Evolutionary conservation across 768 basidiomycete genomes (phyloP).

Genomic region (Xerocomellus amylosporus): DNA sequence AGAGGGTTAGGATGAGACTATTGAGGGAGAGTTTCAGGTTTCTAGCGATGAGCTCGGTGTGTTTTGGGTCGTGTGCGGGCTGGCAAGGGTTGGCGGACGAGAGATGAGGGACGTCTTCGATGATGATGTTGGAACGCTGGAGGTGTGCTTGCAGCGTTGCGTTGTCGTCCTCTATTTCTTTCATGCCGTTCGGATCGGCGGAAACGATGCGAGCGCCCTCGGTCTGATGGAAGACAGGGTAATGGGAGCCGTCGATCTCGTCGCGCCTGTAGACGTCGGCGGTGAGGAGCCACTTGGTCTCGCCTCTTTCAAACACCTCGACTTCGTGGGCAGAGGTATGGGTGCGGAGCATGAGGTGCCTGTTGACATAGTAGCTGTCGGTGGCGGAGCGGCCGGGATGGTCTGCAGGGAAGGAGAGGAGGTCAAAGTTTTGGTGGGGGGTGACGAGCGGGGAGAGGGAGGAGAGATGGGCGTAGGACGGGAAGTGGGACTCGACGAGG

Average conservation of each 20-base stretch:
- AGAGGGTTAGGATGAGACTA: conserved; percentile 76
- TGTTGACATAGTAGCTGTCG: conserved; percentile 96
- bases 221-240: conserved; percentile 98
- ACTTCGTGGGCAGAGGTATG: conserved; percentile 99
- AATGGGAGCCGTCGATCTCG: conserved; percentile 96
- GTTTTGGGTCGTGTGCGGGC: conserved; percentile 65
- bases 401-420: conserved; percentile 88
- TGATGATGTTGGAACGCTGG: conserved; percentile 70
- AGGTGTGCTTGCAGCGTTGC: conserved; percentile 56
- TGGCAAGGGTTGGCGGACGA: conserved; percentile 80
- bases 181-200: conserved; percentile 53
- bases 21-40: conserved; percentile 92
- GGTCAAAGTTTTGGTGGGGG: conserved; percentile 92
- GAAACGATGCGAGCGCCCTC: conserved; percentile 88
- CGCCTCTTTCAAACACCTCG: conserved; percentile 75
- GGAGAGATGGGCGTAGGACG: conserved; percentile 66
- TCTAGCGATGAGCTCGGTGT: conserved; percentile 70
- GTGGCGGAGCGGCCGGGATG: conserved; percentile 89
- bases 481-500: conserved; percentile 83
- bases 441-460: conserved; percentile 88
- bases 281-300: conserved; percentile 84
- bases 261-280: conserved; percentile 98
- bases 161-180: conserved; percentile 71
- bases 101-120: conserved; percentile 80
- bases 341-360: conserved; percentile 86